phyloP scores from a whole-genome alignment of 225 moss, liverwort and hornwort species.

The Neckera pumila region DNA sequence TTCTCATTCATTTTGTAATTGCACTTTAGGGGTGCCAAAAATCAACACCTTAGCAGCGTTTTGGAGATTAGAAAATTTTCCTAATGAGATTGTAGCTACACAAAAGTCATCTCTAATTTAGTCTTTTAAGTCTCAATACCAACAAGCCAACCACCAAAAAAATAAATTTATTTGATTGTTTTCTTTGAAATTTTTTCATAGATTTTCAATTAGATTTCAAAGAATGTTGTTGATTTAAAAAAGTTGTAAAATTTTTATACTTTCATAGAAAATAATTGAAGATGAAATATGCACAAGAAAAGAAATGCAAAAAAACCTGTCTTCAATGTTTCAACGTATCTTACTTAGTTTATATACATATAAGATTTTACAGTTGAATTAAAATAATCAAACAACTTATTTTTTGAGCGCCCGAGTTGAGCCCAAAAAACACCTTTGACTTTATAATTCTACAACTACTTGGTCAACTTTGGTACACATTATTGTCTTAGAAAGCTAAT shows the following conservation, averaged over 20 bases:
- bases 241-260: not conserved
- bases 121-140: no score
- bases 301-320: no score
- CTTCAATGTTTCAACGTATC: not conserved
- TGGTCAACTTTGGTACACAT: not conserved
- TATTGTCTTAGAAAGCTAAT: not conserved
- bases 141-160: accelerated
- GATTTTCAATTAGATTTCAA: not conserved
- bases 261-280: not conserved
- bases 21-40: no score
- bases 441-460: not conserved
- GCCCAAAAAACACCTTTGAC: no score
- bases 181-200: no score
- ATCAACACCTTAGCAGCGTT: no score
- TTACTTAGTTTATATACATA: no score
- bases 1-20: no score
- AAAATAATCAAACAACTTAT: no score
- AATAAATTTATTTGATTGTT: not conserved
- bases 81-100: not conserved
- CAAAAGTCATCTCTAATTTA: not conserved
- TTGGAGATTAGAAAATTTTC: no score
- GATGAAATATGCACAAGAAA: not conserved
- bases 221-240: accelerated
- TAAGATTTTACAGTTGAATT: no score
- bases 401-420: no score